Evolutionary conservation across 208 protist genomes (phyloP).

Genomic region (Leishmania amazonensis): DNA sequence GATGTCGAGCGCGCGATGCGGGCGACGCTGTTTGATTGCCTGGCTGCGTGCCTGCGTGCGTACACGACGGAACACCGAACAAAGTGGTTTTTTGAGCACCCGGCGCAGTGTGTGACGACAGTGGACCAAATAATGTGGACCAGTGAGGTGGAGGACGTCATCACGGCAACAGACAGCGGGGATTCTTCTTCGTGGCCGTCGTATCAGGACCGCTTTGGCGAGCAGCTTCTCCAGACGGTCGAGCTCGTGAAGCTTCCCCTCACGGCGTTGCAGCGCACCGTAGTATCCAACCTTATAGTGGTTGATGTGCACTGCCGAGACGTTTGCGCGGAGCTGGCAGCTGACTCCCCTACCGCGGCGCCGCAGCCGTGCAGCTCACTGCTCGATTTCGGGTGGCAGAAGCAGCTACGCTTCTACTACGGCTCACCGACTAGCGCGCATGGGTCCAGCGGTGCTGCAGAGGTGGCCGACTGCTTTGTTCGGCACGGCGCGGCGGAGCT

Average conservation of each 20-base stretch:
- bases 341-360: conserved; percentile 10
- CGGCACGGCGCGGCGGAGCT: conserved; percentile 87
- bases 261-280: conserved; percentile 78
- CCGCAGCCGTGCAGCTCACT: conserved; percentile 39
- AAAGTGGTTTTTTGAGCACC: conserved; percentile 92
- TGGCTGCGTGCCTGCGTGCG: conserved; percentile 51
- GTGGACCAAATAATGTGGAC: conserved; percentile 94
- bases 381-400: conserved; percentile 93
- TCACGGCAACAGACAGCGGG: conserved; percentile 33
- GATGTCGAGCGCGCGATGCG: conserved; percentile 93
- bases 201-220: conserved; percentile 80
- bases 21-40: conserved; percentile 67
- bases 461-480: conserved; percentile 60
- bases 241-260: conserved; percentile 88
- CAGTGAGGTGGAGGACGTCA: conserved; percentile 80
- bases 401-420: conserved; percentile 95
- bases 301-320: conserved; percentile 96
- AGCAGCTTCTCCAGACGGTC: conserved; percentile 85
- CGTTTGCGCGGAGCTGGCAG: conserved; percentile 77
- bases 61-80: conserved; percentile 64
- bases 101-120: conserved; percentile 91
- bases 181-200: conserved; percentile 35
- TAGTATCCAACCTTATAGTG: conserved; percentile 94
- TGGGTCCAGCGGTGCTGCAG: conserved; percentile 23
- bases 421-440: conserved; percentile 26